Evolutionary conservation across 2,329 filamentous ascomycete genomes (phyloP).

Genomic region (Trichophyton simii): DNA sequence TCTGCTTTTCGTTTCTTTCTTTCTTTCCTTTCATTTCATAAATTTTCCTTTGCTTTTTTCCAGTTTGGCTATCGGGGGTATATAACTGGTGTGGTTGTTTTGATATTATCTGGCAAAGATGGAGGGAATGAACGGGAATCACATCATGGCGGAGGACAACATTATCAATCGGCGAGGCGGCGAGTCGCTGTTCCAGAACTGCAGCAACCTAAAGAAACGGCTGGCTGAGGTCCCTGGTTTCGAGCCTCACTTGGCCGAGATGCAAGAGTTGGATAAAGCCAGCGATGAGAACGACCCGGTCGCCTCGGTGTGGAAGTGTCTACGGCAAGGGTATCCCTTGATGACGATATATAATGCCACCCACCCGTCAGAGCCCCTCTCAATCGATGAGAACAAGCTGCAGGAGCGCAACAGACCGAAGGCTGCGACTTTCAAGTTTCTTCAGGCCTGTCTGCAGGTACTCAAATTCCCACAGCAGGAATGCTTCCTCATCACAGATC

Average conservation of each 20-base stretch:
- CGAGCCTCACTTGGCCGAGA: slow-evolving; percentile 57
- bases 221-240: slow-evolving; percentile 76
- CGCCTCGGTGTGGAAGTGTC: slow-evolving; percentile 76
- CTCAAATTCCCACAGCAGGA: slow-evolving; percentile 67
- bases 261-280: slow-evolving; percentile 55
- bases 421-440: slow-evolving; percentile 80
- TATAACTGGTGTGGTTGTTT: neutral
- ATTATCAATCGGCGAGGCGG: slow-evolving; percentile 97
- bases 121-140: slow-evolving; percentile 25
- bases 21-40: neutral
- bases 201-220: slow-evolving; percentile 69
- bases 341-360: slow-evolving; percentile 81
- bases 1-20: neutral
- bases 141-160: slow-evolving; percentile 60
- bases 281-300: slow-evolving; percentile 61
- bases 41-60: neutral
- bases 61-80: neutral
- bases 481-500: slow-evolving; percentile 81
- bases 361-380: slow-evolving; percentile 55
- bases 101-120: slow-evolving; percentile 14
- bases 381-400: slow-evolving; percentile 51
- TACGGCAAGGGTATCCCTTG: slow-evolving; percentile 71
- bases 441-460: slow-evolving; percentile 75
- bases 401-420: slow-evolving; percentile 68
- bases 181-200: slow-evolving; percentile 93